A percentile compares a stretch with the other conserved stretches of the same genome.
Conservation (phyloP, 2,329 filamentous ascomycete species). For the Penicillium janthinellum region DNA sequence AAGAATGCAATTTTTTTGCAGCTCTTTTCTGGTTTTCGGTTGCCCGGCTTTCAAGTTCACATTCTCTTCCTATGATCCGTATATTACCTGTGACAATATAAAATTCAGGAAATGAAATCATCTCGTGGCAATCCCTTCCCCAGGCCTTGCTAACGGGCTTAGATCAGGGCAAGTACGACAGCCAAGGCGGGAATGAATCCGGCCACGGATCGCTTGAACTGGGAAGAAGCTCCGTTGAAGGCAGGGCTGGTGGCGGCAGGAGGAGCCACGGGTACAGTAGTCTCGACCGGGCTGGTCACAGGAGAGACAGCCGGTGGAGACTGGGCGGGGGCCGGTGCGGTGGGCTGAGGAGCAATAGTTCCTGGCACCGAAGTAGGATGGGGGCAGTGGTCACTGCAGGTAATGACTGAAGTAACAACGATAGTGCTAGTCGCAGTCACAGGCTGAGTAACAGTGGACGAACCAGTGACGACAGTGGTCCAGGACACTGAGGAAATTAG, state of each 20-base stretch:
- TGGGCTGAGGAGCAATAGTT: background rate
- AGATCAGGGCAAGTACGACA: constrained; percentile 23
- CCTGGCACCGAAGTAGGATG: constrained; percentile 2
- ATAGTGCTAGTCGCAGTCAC: constrained; percentile 29
- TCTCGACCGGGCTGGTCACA: background rate
- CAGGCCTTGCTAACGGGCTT: constrained; percentile 1
- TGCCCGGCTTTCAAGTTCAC: background rate
- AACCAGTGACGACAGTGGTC: constrained; percentile 25
- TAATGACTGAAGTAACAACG: constrained; percentile 26
- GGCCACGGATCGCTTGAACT: constrained; percentile 20
- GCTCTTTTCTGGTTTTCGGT: constrained; percentile 5
- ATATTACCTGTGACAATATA: background rate
- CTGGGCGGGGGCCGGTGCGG: constrained; percentile 1
- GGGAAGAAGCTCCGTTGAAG: constrained; percentile 24
- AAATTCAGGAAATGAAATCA: background rate
- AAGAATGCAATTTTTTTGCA: constrained; percentile 18
- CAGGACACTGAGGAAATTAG: constrained; percentile 26
- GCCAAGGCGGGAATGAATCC: constrained; percentile 21
- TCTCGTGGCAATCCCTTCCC: background rate
- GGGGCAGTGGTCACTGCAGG: constrained; percentile 24
- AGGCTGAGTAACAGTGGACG: constrained; percentile 25
- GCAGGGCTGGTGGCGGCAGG: constrained; percentile 11
- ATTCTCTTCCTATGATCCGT: background rate
- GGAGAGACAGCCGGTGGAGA: constrained; percentile 2
- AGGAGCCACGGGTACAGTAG: constrained; percentile 1